Evolutionary conservation across 192 early-diverging fungal species (phyloP).

Genomic region (Jimgerdemannia flammicorona): DNA sequence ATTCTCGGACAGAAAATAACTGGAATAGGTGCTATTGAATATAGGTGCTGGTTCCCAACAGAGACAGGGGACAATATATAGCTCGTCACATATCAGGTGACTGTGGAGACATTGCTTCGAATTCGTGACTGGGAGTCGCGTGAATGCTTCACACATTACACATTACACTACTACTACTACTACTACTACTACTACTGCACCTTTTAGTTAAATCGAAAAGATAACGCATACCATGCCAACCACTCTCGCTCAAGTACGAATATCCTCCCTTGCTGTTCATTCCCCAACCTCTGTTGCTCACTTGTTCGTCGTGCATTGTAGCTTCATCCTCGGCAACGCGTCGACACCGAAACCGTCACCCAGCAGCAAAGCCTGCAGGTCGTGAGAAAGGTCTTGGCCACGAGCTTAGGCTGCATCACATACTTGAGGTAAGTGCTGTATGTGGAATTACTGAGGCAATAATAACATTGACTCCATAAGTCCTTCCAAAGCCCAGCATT

Average conservation of each 20-base stretch:
- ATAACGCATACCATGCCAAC: not conserved
- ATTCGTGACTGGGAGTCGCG: no score
- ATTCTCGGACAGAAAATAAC: no score
- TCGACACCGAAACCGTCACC: constrained; percentile 1
- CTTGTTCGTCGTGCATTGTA: not conserved
- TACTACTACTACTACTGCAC: no score
- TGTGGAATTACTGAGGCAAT: not conserved
- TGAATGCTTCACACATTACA: no score
- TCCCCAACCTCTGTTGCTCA: not conserved
- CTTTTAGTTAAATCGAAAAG: not conserved
- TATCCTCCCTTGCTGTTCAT: not conserved
- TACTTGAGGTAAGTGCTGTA: constrained; percentile 24
- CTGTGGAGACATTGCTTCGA: no score
- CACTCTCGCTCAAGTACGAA: not conserved
- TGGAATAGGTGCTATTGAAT: no score
- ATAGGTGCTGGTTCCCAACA: no score
- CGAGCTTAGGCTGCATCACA: constrained; percentile 38
- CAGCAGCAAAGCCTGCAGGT: constrained; percentile 16
- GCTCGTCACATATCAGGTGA: no score
- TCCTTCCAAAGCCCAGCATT: no score
- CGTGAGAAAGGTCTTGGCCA: constrained; percentile 32
- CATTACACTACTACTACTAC: no score
- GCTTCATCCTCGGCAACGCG: constrained; percentile 1
- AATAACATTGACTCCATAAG: not conserved
- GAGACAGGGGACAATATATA: no score